Evolutionary conservation across 306 rosid genomes (phyloP).

Genomic region (Purshia tridentata): DNA sequence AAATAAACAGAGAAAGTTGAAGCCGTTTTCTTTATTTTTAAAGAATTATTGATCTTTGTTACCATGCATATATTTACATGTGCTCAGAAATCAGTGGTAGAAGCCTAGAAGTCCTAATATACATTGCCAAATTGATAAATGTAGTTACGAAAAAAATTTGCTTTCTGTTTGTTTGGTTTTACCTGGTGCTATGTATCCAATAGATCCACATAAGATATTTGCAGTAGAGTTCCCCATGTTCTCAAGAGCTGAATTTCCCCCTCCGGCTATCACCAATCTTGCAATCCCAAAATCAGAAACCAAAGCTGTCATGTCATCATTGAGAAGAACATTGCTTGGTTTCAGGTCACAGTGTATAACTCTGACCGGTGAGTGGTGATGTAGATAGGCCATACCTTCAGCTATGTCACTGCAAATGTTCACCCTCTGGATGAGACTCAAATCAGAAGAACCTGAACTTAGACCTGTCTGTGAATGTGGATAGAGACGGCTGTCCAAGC

Average conservation of each 20-base stretch:
- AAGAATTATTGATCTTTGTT: background rate
- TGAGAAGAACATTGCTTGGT: constrained; percentile 70
- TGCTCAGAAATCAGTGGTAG: background rate
- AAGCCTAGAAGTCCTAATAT: background rate
- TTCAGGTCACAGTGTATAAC: constrained; percentile 77
- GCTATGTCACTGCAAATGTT: constrained; percentile 73
- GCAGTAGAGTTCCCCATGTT: constrained; percentile 60
- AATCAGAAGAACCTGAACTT: constrained; percentile 43
- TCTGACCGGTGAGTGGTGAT: constrained; percentile 68
- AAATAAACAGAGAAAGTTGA: background rate
- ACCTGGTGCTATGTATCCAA: constrained; percentile 80
- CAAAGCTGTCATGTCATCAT: constrained; percentile 71
- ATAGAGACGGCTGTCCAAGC: constrained; percentile 61
- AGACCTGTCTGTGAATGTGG: constrained; percentile 36
- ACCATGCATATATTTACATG: background rate
- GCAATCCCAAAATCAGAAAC: constrained; percentile 77
- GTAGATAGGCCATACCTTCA: constrained; percentile 82
- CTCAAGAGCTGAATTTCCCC: constrained; percentile 47
- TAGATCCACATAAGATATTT: constrained; percentile 57
- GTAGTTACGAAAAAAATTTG: background rate
- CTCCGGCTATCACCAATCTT: constrained; percentile 51
- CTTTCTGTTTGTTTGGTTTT: constrained; percentile 1
- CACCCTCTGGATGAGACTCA: constrained; percentile 59
- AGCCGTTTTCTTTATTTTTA: background rate
- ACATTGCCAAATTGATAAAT: background rate